Evolutionary conservation across 2,329 filamentous ascomycete genomes (phyloP), one percentile per base, ranked within the genome.

Genomic region (Microthyrium microscopicum): DNA sequence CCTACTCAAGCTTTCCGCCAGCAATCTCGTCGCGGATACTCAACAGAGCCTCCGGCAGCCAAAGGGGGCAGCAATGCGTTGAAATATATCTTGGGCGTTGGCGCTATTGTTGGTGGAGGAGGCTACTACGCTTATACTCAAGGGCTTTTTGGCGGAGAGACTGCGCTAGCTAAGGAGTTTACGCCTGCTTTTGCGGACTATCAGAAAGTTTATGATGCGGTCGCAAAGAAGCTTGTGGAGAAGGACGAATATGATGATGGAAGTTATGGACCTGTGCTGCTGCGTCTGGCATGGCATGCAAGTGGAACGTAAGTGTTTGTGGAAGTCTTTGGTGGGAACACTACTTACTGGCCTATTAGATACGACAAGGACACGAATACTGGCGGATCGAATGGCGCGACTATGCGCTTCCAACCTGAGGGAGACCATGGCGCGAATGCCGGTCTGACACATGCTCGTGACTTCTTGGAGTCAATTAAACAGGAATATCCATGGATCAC

Each of bases 171-270:
- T 41, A 43, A 35, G 35, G 62, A 53, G 70, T 77, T 87, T 61
- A 70, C 63, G 33, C 82, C 84, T 40, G 78, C 70, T 50, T 73
- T 78, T 59, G 75, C 77, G 47, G 84, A 98, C 60, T 95, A 93
- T 66, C 84, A 94, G 66, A 78, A 81, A 58, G 82, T 95, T 34
- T 95, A 95, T 65, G 71, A 94, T 55, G 77, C 76, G 51, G 74
- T 95, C 46, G 85, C 87, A 35, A 60, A 65, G 50, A 67, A 67
- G 40, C 64, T 95, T 35, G 77, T 89, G 57, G 81, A 94, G 61
- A 74, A 92, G 53, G 82, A 89, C 46, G 78, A 94, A 44, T 95
- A 95, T 55, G 87, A 95, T 50, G 87, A 98, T 56, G 87, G 89
- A 46, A 89, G 79, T 63, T 95, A 91, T 54, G 87, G 84, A 37